phyloP scores from a whole-genome alignment of 2,329 filamentous ascomycete genomes.

The Teratosphaeriaceae sp. region DNA sequence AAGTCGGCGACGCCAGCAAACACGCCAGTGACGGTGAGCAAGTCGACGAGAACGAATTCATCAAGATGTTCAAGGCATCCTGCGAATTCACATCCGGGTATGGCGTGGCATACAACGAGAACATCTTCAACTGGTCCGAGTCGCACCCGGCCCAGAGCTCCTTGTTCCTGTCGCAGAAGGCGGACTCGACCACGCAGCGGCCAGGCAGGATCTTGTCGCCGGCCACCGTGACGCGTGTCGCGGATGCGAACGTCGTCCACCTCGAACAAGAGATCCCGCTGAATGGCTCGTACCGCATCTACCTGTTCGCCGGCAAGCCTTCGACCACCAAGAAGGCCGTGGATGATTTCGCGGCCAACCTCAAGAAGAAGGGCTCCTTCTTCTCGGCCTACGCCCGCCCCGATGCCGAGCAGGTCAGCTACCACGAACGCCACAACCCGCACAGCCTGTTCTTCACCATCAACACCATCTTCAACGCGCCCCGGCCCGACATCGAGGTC shows the following conservation, averaged over 20 bases:
- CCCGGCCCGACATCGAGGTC: slow-evolving; percentile 66
- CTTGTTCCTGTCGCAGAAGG: slow-evolving; percentile 56
- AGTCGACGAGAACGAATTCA: slow-evolving; percentile 66
- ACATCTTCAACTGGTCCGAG: slow-evolving; percentile 75
- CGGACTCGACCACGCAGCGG: slow-evolving; percentile 53
- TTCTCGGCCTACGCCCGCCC: slow-evolving; percentile 57
- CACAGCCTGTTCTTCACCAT: slow-evolving; percentile 78
- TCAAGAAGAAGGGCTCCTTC: slow-evolving; percentile 64
- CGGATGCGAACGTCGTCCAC: slow-evolving; percentile 83
- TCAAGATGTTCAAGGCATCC: slow-evolving; percentile 82
- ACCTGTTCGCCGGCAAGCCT: slow-evolving; percentile 72
- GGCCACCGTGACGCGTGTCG: slow-evolving; percentile 75
- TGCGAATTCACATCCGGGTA: slow-evolving; percentile 93
- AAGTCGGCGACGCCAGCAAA: slow-evolving; percentile 65
- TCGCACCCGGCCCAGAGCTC: slow-evolving; percentile 64
- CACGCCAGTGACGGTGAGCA: slow-evolving; percentile 24
- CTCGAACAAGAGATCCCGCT: slow-evolving; percentile 84
- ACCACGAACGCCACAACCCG: slow-evolving; percentile 78
- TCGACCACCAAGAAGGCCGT: slow-evolving; percentile 56
- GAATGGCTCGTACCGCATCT: slow-evolving; percentile 82
- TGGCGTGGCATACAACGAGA: slow-evolving; percentile 77
- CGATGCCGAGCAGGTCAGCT: slow-evolving; percentile 57
- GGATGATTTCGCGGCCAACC: slow-evolving; percentile 59
- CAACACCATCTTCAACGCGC: slow-evolving; percentile 65
- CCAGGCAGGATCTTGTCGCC: slow-evolving; percentile 72